Conservation (phyloP, 345 rosid species). For the Salix purpurea region DNA sequence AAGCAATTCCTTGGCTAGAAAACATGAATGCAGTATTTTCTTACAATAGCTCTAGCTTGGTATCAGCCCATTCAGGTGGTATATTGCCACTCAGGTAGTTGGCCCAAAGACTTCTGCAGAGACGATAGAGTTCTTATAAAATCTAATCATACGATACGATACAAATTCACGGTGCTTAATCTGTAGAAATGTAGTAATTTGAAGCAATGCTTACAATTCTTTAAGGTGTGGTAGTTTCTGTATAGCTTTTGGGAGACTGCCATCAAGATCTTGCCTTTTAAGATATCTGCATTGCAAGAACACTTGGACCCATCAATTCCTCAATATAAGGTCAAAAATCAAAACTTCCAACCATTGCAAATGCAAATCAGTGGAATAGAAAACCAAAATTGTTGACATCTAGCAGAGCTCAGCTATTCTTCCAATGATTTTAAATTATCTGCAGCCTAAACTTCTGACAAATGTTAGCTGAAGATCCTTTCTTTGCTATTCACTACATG, state of each 20-base stretch:
- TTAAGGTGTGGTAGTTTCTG: slow-evolving; percentile 11
- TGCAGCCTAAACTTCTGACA: neutral
- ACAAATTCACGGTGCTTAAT: neutral
- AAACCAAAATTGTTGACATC: neutral
- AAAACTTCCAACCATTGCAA: neutral
- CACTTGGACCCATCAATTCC: neutral
- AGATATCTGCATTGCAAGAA: neutral
- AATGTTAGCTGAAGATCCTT: neutral
- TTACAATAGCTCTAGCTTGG: slow-evolving; percentile 10
- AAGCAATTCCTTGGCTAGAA: neutral
- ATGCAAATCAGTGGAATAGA: neutral
- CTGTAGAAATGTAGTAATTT: neutral
- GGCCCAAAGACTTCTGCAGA: neutral
- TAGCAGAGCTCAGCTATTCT: neutral
- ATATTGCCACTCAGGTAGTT: slow-evolving; percentile 16
- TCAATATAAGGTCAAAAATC: neutral
- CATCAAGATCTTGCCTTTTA: slow-evolving; percentile 10
- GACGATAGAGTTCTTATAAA: neutral
- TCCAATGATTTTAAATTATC: neutral
- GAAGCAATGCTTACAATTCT: neutral
- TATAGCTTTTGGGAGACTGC: slow-evolving; percentile 7
- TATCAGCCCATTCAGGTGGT: slow-evolving; percentile 12
- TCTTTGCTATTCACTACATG: neutral
- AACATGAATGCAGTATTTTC: neutral
- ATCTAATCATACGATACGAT: neutral